Evolutionary conservation across 257 asterid genomes (phyloP).

Genomic region (Osmanthus fragrans): DNA sequence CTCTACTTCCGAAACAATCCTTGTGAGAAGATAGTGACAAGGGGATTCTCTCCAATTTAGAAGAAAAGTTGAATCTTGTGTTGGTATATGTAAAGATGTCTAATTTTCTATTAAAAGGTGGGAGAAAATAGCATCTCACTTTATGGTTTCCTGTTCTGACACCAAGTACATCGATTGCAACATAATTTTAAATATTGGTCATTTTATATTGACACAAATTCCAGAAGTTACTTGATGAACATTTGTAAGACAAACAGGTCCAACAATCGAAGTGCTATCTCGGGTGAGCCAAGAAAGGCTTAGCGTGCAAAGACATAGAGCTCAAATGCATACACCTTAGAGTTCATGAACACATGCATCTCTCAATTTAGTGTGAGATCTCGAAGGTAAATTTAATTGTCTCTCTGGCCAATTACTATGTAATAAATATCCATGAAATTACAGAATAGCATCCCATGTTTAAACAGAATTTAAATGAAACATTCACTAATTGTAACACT

Average conservation of each 20-base stretch:
- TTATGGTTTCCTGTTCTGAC: neutral
- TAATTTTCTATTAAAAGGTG: neutral
- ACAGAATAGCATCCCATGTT: neutral
- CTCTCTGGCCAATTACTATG: conserved; percentile 1
- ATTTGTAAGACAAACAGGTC: neutral
- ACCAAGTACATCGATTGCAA: neutral
- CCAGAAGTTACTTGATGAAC: neutral
- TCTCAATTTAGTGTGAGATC: neutral
- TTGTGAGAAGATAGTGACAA: no score
- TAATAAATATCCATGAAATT: neutral
- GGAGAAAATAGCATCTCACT: neutral
- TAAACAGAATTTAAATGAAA: neutral
- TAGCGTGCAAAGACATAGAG: neutral
- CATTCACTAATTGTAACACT: neutral
- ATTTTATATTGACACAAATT: neutral
- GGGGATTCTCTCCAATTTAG: no score
- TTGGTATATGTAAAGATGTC: neutral
- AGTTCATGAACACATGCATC: neutral
- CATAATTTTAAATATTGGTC: neutral
- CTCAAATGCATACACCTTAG: neutral
- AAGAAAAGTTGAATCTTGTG: no score
- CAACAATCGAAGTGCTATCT: neutral
- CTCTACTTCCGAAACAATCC: neutral
- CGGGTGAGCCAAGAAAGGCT: neutral
- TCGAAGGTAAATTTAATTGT: neutral